These are phyloP conservation scores for Podospora anserina DNA, from an alignment of 495 filamentous ascomycete genomes.

Conservation along the genomic window DNA sequence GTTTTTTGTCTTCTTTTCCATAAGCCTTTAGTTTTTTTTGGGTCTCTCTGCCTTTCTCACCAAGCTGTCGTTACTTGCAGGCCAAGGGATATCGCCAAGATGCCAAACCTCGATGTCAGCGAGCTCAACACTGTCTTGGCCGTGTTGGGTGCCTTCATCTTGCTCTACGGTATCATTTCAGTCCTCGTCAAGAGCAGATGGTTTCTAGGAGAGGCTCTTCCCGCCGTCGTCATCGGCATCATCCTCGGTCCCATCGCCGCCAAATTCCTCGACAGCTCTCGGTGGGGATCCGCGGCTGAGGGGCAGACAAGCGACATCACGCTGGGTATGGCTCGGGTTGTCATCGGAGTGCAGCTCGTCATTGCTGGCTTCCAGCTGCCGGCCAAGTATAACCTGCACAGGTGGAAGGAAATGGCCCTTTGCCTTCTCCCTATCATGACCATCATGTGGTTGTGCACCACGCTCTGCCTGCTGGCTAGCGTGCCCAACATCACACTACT, in stretches of 20 bases:
- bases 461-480: slow-evolving; percentile 67
- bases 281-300: slow-evolving; percentile 40
- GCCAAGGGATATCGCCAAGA: slow-evolving; percentile 18
- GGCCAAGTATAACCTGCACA: slow-evolving; percentile 68
- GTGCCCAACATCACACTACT: slow-evolving; percentile 54
- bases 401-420: slow-evolving; percentile 69
- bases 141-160: slow-evolving; percentile 41
- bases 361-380: slow-evolving; percentile 84
- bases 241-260: slow-evolving; percentile 48
- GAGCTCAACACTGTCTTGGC: slow-evolving; percentile 50
- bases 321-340: slow-evolving; percentile 48
- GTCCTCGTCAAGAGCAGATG: slow-evolving; percentile 52
- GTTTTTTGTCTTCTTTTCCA: neutral
- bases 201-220: slow-evolving; percentile 58
- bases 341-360: slow-evolving; percentile 61
- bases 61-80: neutral
- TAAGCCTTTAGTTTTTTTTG: neutral
- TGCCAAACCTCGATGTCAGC: slow-evolving; percentile 52
- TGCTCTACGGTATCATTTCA: slow-evolving; percentile 50
- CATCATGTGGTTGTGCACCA: slow-evolving; percentile 80
- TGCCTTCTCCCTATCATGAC: slow-evolving; percentile 84
- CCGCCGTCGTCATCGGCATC: slow-evolving; percentile 48
- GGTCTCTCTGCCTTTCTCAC: neutral
- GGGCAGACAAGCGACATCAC: slow-evolving; percentile 46
- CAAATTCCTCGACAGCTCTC: slow-evolving; percentile 45